These are phyloP conservation scores for Blastobotrys peoriensis DNA, from an alignment of 805 yeast genomes.

Conservation along the genomic window DNA sequence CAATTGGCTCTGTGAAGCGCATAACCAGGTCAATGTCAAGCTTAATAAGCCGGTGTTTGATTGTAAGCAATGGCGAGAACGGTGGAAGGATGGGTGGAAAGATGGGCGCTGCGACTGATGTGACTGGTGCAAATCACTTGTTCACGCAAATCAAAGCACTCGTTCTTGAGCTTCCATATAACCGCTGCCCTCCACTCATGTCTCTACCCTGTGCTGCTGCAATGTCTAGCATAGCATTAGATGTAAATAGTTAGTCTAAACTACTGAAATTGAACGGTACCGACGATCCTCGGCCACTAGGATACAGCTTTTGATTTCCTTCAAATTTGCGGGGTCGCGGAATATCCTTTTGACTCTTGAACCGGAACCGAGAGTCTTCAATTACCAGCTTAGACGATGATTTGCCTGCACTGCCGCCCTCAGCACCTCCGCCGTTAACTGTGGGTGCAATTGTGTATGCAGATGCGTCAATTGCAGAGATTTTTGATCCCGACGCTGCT, in stretches of 20 bases:
- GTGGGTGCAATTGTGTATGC: slow-evolving; percentile 54
- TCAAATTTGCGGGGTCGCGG: slow-evolving; percentile 85
- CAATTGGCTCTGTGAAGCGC: slow-evolving; percentile 90
- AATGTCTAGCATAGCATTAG: too few relatives aligned
- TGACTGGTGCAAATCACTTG: not conserved
- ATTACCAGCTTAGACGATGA: slow-evolving; percentile 36
- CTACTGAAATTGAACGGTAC: slow-evolving; percentile 68
- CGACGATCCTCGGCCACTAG: slow-evolving; percentile 91
- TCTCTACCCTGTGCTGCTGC: too few relatives aligned
- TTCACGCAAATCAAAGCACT: not conserved
- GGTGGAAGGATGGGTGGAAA: slow-evolving; percentile 97
- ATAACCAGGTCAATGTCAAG: slow-evolving; percentile 84
- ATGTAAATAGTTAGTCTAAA: slow-evolving; percentile 18
- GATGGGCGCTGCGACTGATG: slow-evolving; percentile 44
- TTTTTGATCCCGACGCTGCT: slow-evolving; percentile 29
- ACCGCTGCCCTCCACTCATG: too few relatives aligned
- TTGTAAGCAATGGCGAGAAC: slow-evolving; percentile 81
- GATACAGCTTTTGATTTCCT: slow-evolving; percentile 71
- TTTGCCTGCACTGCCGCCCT: slow-evolving; percentile 10
- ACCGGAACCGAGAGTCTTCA: slow-evolving; percentile 69
- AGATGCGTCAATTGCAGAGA: slow-evolving; percentile 58
- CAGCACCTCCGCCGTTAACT: slow-evolving; percentile 19
- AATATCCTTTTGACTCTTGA: slow-evolving; percentile 57
- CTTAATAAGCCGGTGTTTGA: slow-evolving; percentile 82
- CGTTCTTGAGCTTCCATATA: too few relatives aligned